phyloP scores from a whole-genome alignment of 2,329 filamentous ascomycete species.

The Elsinoe ampelina region DNA sequence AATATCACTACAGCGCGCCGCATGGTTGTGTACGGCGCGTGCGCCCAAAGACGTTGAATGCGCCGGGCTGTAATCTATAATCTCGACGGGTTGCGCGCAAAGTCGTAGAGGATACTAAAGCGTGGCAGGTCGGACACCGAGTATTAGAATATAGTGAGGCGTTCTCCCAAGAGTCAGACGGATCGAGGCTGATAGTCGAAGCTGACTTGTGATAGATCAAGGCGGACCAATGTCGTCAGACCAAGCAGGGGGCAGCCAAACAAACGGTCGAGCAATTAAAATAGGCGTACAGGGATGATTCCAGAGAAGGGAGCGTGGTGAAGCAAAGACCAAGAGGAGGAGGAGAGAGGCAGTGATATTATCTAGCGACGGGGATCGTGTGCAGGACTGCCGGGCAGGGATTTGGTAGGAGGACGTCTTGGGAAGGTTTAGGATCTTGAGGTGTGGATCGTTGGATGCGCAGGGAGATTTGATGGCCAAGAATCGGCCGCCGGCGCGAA shows the following conservation, averaged over 20 bases:
- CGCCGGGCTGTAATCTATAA: not conserved
- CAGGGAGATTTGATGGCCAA: not conserved
- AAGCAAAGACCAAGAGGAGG: slow-evolving; percentile 2
- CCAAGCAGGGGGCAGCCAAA: not conserved
- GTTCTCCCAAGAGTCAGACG: not conserved
- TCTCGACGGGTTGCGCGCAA: not conserved
- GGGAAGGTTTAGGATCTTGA: not conserved
- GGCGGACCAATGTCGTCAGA: slow-evolving; percentile 5
- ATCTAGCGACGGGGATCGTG: not conserved
- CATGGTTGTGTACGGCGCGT: slow-evolving; percentile 34
- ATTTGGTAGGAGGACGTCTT: not conserved
- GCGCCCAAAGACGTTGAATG: slow-evolving; percentile 6
- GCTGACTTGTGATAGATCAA: slow-evolving; percentile 2
- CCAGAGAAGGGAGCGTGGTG: not conserved
- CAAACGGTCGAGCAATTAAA: slow-evolving; percentile 3
- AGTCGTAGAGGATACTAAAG: not conserved
- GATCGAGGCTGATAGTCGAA: slow-evolving; percentile 4
- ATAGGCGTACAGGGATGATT: not conserved
- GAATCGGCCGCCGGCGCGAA: not conserved
- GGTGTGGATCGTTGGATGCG: not conserved
- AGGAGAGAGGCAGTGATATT: not conserved
- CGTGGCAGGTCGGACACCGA: slow-evolving; percentile 3
- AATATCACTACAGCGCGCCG: slow-evolving; percentile 53
- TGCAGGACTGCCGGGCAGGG: not conserved
- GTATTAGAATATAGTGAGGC: not conserved